Conservation (phyloP, 305 asterid species). For the Fraxinus dipetala region DNA sequence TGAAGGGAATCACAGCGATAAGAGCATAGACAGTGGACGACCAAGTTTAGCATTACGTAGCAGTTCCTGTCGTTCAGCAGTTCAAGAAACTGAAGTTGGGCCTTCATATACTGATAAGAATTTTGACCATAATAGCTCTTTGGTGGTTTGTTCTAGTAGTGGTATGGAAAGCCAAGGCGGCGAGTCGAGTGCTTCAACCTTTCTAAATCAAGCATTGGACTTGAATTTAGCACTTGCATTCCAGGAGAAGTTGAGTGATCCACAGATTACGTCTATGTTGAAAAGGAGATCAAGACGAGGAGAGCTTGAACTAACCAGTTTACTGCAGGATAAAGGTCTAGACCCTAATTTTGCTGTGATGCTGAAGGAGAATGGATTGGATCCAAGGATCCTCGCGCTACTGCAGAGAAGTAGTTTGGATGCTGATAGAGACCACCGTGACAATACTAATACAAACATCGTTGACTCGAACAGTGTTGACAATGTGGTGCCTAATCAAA, state of each 20-base stretch:
- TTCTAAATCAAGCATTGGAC: slow-evolving; percentile 75
- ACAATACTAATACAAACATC: slow-evolving; percentile 59
- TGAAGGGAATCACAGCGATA: slow-evolving; percentile 87
- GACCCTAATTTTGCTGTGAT: slow-evolving; percentile 99
- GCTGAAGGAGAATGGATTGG: slow-evolving; percentile 98
- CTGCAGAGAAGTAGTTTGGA: slow-evolving; percentile 98
- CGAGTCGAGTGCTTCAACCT: slow-evolving; percentile 83
- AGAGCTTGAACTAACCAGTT: slow-evolving; percentile 77
- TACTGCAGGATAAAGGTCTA: slow-evolving; percentile 92
- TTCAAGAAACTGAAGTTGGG: slow-evolving; percentile 93
- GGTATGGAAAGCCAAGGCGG: slow-evolving; percentile 95
- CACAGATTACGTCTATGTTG: slow-evolving; percentile 85
- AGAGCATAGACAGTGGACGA: slow-evolving; percentile 92
- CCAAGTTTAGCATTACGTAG: slow-evolving; percentile 80
- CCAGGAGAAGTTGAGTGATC: slow-evolving; percentile 89
- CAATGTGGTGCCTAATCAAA: slow-evolving; percentile 70
- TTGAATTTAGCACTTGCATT: slow-evolving; percentile 85
- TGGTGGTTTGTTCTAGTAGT: slow-evolving; percentile 87
- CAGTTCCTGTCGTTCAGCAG: slow-evolving; percentile 84
- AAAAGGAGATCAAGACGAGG: slow-evolving; percentile 76
- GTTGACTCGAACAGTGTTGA: slow-evolving; percentile 63
- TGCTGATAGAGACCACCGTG: slow-evolving; percentile 96
- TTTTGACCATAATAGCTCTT: slow-evolving; percentile 57
- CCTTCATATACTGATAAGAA: slow-evolving; percentile 69
- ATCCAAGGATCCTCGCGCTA: slow-evolving; percentile 97